A percentile compares a stretch with the other conserved stretches of the same genome.
phyloP scores from a whole-genome alignment of 768 basidiomycete species.

The Russula earlei region DNA sequence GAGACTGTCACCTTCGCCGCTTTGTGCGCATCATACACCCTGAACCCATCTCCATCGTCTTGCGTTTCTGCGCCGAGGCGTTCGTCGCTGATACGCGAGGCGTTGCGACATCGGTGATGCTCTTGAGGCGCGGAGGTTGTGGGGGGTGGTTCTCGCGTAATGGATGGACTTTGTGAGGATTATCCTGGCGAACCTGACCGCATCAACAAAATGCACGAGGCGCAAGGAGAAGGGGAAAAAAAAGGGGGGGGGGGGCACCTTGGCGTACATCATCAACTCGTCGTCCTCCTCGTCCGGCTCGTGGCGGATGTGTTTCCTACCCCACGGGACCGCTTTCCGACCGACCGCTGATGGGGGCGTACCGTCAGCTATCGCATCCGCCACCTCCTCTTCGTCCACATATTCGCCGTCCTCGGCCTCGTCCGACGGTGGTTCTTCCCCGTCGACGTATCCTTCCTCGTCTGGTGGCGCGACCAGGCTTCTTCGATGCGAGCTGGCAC shows the following conservation, averaged over 20 bases:
- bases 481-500: conserved; percentile 5
- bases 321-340: conserved; percentile 7
- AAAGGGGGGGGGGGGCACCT: conserved; percentile 29
- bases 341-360: neutral
- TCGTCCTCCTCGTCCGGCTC: conserved; percentile 40
- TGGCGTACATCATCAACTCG: conserved; percentile 51
- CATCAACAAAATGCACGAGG: conserved; percentile 1
- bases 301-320: conserved; percentile 13
- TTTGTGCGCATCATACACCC: conserved; percentile 1
- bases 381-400: conserved; percentile 20
- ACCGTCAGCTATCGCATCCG: neutral
- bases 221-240: neutral
- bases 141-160: conserved; percentile 22
- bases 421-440: conserved; percentile 28
- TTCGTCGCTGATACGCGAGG: conserved; percentile 4
- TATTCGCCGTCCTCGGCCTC: conserved; percentile 8
- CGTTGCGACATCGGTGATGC: conserved; percentile 2
- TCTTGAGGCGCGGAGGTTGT: conserved; percentile 1
- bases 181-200: conserved; percentile 28
- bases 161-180: conserved; percentile 30
- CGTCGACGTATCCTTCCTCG: conserved; percentile 32
- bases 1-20: conserved; percentile 12
- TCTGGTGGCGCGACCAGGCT: conserved; percentile 10
- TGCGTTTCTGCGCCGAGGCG: conserved; percentile 6
- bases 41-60: neutral